Conservation (phyloP, 1,284 basidiomycete genomes). For the Vanrija sp. region DNA sequence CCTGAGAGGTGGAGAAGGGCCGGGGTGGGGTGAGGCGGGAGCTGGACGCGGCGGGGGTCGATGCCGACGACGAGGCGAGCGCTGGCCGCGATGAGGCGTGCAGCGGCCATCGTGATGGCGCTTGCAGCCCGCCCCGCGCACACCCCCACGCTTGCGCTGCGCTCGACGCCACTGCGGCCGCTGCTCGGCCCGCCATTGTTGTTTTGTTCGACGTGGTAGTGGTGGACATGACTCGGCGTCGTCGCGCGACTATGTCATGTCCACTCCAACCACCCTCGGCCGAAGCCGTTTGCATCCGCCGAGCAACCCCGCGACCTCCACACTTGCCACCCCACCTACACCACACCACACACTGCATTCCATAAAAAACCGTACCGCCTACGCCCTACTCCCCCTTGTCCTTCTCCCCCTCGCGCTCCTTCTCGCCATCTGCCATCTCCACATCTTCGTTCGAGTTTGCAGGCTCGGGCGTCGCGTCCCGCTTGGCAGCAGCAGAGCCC, state of each 20-base stretch:
- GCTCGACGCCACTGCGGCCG: not conserved
- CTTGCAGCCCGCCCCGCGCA: not conserved
- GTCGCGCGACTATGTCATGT: too few relatives aligned
- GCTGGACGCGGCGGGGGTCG: not conserved
- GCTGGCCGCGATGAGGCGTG: not conserved
- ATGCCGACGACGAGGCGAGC: not conserved
- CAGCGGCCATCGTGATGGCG: not conserved
- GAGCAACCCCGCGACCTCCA: too few relatives aligned
- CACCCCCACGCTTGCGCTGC: not conserved
- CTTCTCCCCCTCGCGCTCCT: not conserved
- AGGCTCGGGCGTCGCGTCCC: not conserved
- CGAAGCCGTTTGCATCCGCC: too few relatives aligned
- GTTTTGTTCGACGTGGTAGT: too few relatives aligned
- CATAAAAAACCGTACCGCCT: too few relatives aligned
- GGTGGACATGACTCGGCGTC: too few relatives aligned
- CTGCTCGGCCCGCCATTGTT: too few relatives aligned
- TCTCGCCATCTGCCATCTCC: conserved; percentile 1
- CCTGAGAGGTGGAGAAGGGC: not conserved
- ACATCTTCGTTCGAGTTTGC: conserved; percentile 2
- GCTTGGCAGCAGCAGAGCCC: too few relatives aligned
- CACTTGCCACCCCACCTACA: too few relatives aligned
- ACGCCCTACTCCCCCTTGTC: not conserved
- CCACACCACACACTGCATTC: too few relatives aligned
- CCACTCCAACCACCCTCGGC: too few relatives aligned
- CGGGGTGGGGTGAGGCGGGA: not conserved